Base-by-base conservation (phyloP, 2,329 filamentous ascomycete species). In the Sphaceloma murrayae region DNA sequence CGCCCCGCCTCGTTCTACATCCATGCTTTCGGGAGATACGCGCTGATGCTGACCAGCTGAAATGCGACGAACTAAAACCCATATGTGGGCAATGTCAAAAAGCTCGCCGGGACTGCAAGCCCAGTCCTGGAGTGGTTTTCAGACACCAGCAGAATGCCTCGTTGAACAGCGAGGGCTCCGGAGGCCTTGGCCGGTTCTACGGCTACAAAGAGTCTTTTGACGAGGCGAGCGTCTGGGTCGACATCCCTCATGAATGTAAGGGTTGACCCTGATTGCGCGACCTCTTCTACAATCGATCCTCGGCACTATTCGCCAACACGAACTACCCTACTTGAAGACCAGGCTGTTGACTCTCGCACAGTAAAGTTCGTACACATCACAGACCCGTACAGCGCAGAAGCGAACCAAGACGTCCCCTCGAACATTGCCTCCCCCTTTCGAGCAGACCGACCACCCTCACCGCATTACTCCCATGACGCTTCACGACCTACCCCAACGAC, bases 121-220 rank as follows among this genome's bases (percentile, higher is more conserved):
- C 73, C 17, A 76, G 73, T 54, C 74, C 75, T 49, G 76, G 75
- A 42, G 72, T 81, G 52, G 74, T 79, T 33, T 82, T 80, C 54
- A 73, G 77, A 45, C 78, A 82, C 58, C 77, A 81, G 55, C 77
- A 81, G 60, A 81, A 81, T 69, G 76, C 77, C 21, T 79, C 75
- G 14, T 77, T 80, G 75, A 80, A 80, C 48, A 69, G 72, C 38
- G 55, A 58, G 27, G 62, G 62, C 10, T 64, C 66, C 3, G 58
- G 58, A 26, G 67, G 64, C 39, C 60, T 80, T 49, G 74, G 74
- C 49, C 70, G 73, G 13, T 80, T 80, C 58, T 80, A 79, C 56
- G 74, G 74, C 17, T 80, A 80, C 59, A 78, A 77, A 55, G 77
- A 80, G 59, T 78, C 76, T 2, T 80, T 80, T 53, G 67, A 72